These are phyloP conservation scores for Fusarium sp. DNA, from an alignment of 2,329 filamentous ascomycete species.

Conservation along the genomic window DNA sequence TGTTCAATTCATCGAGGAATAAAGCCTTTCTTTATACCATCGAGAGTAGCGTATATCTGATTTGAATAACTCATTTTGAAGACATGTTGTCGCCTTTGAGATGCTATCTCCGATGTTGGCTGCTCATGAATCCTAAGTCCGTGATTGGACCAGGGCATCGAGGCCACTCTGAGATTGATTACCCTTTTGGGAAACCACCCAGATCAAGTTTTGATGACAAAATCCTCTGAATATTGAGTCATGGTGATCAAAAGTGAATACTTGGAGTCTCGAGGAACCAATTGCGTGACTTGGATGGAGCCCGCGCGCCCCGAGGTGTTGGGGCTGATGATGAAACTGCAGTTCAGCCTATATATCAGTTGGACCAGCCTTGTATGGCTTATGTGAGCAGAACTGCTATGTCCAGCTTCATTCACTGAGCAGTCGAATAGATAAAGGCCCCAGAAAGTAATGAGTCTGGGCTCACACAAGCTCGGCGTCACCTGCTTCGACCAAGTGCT, in stretches of 20 bases:
- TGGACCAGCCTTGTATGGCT: not conserved
- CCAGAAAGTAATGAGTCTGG: not conserved
- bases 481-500: conserved; percentile 65
- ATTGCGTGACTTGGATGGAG: not conserved
- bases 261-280: not conserved
- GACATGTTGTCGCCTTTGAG: not conserved
- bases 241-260: not conserved
- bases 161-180: conserved; percentile 33
- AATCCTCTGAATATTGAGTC: not conserved
- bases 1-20: not conserved
- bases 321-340: not conserved
- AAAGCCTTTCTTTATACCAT: conserved; percentile 9
- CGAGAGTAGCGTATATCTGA: not conserved
- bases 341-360: not conserved
- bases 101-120: conserved; percentile 12
- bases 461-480: conserved; percentile 68
- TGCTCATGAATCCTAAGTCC: conserved; percentile 24
- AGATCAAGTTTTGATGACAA: not conserved
- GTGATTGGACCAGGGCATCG: conserved; percentile 20
- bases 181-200: conserved; percentile 21
- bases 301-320: not conserved
- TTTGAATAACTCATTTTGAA: not conserved
- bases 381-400: not conserved
- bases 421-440: not conserved
- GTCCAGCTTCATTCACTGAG: not conserved